A percentile compares a stretch with the other conserved stretches of the same genome.
Conservation (phyloP, 2,329 filamentous ascomycete species). For the Fusarium globosum region DNA sequence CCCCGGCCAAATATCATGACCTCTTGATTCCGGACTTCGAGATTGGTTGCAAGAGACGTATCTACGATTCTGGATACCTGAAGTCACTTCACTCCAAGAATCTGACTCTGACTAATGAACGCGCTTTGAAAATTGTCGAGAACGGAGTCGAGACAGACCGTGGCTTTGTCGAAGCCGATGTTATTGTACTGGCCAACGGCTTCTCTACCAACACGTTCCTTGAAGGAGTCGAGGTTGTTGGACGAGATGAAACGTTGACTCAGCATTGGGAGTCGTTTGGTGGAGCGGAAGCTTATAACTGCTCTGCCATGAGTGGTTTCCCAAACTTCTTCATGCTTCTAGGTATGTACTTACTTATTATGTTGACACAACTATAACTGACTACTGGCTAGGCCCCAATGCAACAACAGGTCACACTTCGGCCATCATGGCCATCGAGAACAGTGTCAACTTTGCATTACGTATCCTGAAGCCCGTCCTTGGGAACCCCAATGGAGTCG, state of each 20-base stretch:
- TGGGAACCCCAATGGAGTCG: neutral
- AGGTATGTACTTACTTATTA: neutral
- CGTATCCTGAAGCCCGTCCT: neutral
- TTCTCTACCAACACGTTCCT: neutral
- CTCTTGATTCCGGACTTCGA: neutral
- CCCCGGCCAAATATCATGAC: neutral
- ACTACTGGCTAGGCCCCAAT: neutral
- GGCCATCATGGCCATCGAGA: neutral
- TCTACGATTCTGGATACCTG: neutral
- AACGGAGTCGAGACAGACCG: neutral
- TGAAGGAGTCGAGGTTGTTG: neutral
- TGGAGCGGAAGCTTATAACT: neutral
- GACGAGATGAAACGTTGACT: neutral
- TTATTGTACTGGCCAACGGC: neutral
- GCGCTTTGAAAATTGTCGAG: neutral
- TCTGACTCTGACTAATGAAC: neutral
- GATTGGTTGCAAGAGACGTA: neutral
- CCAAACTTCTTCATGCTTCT: conserved; percentile 1
- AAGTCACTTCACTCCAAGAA: neutral
- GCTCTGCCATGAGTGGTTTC: neutral
- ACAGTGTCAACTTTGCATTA: neutral
- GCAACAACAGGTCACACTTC: conserved; percentile 2
- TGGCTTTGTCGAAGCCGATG: neutral
- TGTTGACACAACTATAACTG: too few species aligned
- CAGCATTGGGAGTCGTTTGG: conserved; percentile 1